Conservation (phyloP, 805 yeast species). For the Yamadazyma endophytica region DNA sequence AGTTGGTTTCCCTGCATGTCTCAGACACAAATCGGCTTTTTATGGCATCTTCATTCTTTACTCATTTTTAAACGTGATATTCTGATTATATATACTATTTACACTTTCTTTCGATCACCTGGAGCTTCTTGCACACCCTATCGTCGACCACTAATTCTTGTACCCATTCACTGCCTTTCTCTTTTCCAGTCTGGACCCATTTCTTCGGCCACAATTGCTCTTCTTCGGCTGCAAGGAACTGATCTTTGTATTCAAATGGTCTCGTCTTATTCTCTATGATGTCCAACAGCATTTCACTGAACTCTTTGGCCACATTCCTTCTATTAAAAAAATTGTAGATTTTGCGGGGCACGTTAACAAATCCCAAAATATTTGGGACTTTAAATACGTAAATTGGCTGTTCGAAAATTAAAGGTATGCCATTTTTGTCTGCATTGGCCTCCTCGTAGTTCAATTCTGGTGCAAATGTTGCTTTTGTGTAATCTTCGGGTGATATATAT, state of each 20-base stretch:
- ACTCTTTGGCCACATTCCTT: conserved; percentile 65
- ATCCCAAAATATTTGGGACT: conserved; percentile 76
- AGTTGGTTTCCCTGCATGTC: not conserved
- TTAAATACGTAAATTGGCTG: conserved; percentile 78
- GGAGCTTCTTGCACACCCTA: conserved; percentile 53
- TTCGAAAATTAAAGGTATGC: conserved; percentile 58
- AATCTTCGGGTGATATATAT: conserved; percentile 58
- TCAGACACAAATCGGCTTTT: not conserved
- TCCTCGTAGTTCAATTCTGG: conserved; percentile 46
- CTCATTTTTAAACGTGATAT: not conserved
- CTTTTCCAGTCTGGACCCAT: conserved; percentile 78
- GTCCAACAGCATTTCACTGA: conserved; percentile 51
- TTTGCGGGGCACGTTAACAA: conserved; percentile 69
- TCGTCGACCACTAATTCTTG: conserved; percentile 68
- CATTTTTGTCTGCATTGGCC: conserved; percentile 22
- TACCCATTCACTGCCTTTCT: conserved; percentile 83
- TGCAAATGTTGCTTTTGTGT: conserved; percentile 51
- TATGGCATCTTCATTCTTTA: not conserved
- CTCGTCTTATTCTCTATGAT: conserved; percentile 51
- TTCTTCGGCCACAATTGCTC: conserved; percentile 83
- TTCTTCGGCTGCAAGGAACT: conserved; percentile 49
- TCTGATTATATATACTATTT: conserved; percentile 1
- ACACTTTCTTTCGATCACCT: conserved; percentile 35
- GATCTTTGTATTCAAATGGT: conserved; percentile 46
- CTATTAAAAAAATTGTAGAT: conserved; percentile 74